These are phyloP conservation scores for Trichocladium antarcticum DNA, from an alignment of 495 filamentous ascomycete genomes.

Conservation along the genomic window DNA sequence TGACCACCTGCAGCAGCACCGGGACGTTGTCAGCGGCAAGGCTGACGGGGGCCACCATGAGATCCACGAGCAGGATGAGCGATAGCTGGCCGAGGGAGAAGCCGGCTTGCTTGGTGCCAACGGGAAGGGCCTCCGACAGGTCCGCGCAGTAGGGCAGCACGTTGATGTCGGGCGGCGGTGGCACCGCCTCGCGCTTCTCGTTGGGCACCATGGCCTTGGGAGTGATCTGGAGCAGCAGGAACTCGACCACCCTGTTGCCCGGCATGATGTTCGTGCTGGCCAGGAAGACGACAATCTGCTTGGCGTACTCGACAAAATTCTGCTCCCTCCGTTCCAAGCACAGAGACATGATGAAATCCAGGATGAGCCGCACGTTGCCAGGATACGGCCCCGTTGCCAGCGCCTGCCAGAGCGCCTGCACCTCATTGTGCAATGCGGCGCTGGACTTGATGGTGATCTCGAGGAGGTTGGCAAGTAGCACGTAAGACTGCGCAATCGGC, in stretches of 20 bases:
- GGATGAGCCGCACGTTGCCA: constrained; percentile 88
- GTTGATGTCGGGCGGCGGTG: constrained; percentile 60
- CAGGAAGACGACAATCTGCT: constrained; percentile 93
- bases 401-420: constrained; percentile 95
- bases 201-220: constrained; percentile 82
- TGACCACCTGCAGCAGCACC: constrained; percentile 77
- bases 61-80: constrained; percentile 85
- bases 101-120: constrained; percentile 80
- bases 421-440: constrained; percentile 82
- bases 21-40: constrained; percentile 66
- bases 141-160: constrained; percentile 83
- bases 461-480: constrained; percentile 88
- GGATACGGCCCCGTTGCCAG: constrained; percentile 84
- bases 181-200: constrained; percentile 62
- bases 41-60: constrained; percentile 85
- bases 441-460: constrained; percentile 93
- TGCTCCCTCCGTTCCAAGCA: constrained; percentile 90
- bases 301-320: constrained; percentile 93
- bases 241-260: constrained; percentile 86
- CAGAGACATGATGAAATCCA: constrained; percentile 90
- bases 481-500: constrained; percentile 82
- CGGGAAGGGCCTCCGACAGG: constrained; percentile 63
- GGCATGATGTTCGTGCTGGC: constrained; percentile 70
- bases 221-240: constrained; percentile 76
- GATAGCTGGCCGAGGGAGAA: constrained; percentile 89